Evolutionary conservation across 208 protist species (phyloP), one percentile per base, ranked within the genome.

Genomic region (Leishmania arabica): DNA sequence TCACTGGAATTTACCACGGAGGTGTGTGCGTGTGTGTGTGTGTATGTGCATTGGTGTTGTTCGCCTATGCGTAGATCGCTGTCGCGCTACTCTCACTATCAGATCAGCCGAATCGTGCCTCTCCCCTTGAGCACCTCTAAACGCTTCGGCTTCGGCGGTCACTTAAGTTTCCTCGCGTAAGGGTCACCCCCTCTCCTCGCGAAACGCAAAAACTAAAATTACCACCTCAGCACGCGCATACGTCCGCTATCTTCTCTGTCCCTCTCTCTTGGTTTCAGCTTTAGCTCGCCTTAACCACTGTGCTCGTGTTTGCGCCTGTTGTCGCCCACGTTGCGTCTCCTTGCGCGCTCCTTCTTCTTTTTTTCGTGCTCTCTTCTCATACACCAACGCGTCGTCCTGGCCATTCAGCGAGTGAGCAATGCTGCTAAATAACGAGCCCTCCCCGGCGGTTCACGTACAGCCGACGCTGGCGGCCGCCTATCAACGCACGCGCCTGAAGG

Each of bases 381-480:
- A 68, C 15, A 5, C 69, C 11, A 54, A 54, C 24, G 27, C 13
- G 24, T 37, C 0, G 7, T 13, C 69, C 24, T 54, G 69, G 27
- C 7, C 42, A 0, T 49, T 24, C 37, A 47, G 15, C 40, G 19
- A 71, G 66, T 37, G 13, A 27, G 21, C 8, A 24, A 81, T 81
- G 82, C 2, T 81, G 42, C 64, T 58, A 13, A 49, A 79, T 1
- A 75, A 27, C 40, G 82, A 81, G 2, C 76, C 75, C 60, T 74
- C 82, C 31, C 31, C 72, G 49, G 76, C 77, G 68, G 49, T 81
- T 27, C 70, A 81, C 53, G 77, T 85, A 60, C 77, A 65, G 64
- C 77, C 69, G 31, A 54, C 72, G 19, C 37, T 81, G 19, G 54
- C 76, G 34, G 70, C 34, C 2, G 66, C 71, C 21, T 84, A 79